Conservation (phyloP, 805 yeast species). For the Saccharomycopsis lassenensis region DNA sequence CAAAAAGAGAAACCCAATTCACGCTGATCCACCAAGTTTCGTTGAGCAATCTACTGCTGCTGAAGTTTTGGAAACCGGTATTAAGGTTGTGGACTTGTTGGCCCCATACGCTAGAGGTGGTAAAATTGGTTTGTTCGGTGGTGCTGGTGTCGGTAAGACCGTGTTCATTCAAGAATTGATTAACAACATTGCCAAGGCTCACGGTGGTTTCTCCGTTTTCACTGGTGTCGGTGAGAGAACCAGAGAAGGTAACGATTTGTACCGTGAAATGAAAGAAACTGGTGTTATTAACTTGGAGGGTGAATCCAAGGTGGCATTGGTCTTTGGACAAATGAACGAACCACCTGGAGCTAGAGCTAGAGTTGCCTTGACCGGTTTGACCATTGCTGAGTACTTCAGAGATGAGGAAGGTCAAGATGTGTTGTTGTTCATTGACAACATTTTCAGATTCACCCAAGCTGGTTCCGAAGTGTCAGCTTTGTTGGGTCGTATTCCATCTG, state of each 20-base stretch:
- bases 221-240: constrained; percentile 99
- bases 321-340: constrained; percentile 99
- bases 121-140: constrained; percentile 99
- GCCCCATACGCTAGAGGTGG: constrained; percentile 99
- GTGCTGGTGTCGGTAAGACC: constrained; percentile 99
- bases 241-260: constrained; percentile 99
- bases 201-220: constrained; percentile 99
- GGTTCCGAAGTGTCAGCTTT: constrained; percentile 99
- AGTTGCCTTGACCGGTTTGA: constrained; percentile 98
- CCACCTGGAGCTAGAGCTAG: constrained; percentile 99
- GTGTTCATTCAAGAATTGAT: constrained; percentile 99
- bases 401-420: constrained; percentile 99
- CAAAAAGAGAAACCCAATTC: constrained; percentile 93
- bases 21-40: constrained; percentile 95
- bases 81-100: constrained; percentile 96
- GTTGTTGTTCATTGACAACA: constrained; percentile 97
- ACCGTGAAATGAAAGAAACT: constrained; percentile 99
- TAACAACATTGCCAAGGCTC: constrained; percentile 99
- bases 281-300: constrained; percentile 99
- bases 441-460: constrained; percentile 99
- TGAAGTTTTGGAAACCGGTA: constrained; percentile 98
- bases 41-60: constrained; percentile 96
- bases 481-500: constrained; percentile 99
- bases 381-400: constrained; percentile 99
- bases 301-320: constrained; percentile 98